These are phyloP conservation scores for Pseudoperonospora humuli DNA, from an alignment of 352 stramenopile genomes.

Conservation along the genomic window DNA sequence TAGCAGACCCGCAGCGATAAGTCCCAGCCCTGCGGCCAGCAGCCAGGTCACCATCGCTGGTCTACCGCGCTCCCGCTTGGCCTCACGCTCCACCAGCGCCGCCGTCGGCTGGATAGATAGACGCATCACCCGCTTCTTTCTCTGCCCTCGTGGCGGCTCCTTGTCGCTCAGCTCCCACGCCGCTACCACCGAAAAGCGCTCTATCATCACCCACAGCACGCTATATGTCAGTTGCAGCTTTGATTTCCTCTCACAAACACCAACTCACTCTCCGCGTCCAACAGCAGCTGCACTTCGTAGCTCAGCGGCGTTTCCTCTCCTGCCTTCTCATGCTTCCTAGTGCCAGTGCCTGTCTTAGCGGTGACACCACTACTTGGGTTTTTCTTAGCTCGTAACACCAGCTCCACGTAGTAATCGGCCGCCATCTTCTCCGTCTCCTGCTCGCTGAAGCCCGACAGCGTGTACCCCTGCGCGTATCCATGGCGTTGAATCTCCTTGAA, in stretches of 20 bases:
- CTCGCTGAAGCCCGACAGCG: constrained; percentile 50
- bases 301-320: constrained; percentile 20
- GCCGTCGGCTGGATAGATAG: constrained; percentile 42
- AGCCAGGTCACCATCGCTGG: constrained; percentile 28
- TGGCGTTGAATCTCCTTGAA: constrained; percentile 51
- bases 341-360: constrained; percentile 20
- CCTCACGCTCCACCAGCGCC: constrained; percentile 32
- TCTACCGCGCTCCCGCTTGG: constrained; percentile 7
- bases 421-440: constrained; percentile 11
- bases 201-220: constrained; percentile 13
- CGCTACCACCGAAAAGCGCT: constrained; percentile 44
- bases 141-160: constrained; percentile 17
- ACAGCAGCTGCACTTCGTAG: constrained; percentile 43
- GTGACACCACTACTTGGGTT: constrained; percentile 15
- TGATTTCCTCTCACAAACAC: background rate
- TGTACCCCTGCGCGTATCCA: constrained; percentile 49
- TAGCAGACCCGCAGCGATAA: constrained; percentile 39
- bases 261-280: constrained; percentile 30
- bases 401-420: constrained; percentile 23
- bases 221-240: constrained; percentile 1
- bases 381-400: constrained; percentile 21
- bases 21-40: constrained; percentile 35
- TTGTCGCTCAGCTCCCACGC: constrained; percentile 46
- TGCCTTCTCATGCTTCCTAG: constrained; percentile 14
- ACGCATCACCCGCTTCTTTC: constrained; percentile 20